phyloP scores from a whole-genome alignment of 371 early-diverging fungal species.

The Quaeritorhiza haematococci region DNA sequence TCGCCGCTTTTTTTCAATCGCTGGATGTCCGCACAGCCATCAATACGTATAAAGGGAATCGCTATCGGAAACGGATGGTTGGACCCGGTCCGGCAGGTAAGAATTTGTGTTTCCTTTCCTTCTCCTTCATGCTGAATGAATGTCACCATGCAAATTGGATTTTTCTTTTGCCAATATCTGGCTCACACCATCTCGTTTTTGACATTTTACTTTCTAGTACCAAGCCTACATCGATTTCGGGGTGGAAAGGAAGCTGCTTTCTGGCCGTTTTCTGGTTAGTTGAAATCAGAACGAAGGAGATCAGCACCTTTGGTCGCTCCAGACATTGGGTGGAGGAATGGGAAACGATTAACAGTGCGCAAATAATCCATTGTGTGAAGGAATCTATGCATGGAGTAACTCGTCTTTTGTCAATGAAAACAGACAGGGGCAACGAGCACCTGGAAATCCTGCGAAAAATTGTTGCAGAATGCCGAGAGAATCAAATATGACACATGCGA shows the following conservation, averaged over 20 bases:
- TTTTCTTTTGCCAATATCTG: neutral
- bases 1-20: neutral
- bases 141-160: too few species aligned
- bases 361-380: too few species aligned
- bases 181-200: neutral
- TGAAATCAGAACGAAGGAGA: too few species aligned
- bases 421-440: slow-evolving; percentile 9
- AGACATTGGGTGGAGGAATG: too few species aligned
- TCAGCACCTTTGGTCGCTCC: too few species aligned
- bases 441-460: slow-evolving; percentile 12
- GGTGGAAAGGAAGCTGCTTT: slow-evolving; percentile 23
- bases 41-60: slow-evolving; percentile 60
- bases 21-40: neutral
- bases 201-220: slow-evolving; percentile 22
- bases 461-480: neutral
- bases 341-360: too few species aligned
- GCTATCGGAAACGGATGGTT: slow-evolving; percentile 89
- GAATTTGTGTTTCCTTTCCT: neutral
- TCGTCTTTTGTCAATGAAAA: neutral
- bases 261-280: slow-evolving; percentile 24
- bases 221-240: slow-evolving; percentile 27
- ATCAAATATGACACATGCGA: slow-evolving; percentile 31
- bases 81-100: slow-evolving; percentile 69
- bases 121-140: too few species aligned
- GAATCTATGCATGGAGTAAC: too few species aligned